Evolutionary conservation across 2,329 filamentous ascomycete genomes (phyloP).

Genomic region (Aureobasidium sp.): DNA sequence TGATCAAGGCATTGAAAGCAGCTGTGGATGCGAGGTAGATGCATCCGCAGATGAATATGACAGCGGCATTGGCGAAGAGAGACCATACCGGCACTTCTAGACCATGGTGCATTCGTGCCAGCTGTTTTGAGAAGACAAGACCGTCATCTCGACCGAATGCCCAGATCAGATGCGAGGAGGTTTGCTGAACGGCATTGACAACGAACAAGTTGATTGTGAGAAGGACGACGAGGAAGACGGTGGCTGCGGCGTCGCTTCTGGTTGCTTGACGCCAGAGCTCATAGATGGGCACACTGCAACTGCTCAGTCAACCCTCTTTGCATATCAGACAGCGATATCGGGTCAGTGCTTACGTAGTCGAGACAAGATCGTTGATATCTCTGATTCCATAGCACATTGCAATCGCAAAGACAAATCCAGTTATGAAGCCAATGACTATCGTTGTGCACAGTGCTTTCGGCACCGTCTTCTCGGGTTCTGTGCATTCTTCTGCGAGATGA

Average conservation of each 20-base stretch:
- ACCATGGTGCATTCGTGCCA: conserved; percentile 42
- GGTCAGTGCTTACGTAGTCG: conserved; percentile 1
- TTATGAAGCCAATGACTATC: conserved; percentile 43
- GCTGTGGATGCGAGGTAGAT: conserved; percentile 20
- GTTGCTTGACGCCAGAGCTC: conserved; percentile 15
- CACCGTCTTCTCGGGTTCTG: conserved; percentile 38
- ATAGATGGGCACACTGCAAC: conserved; percentile 10
- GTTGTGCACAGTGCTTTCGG: conserved; percentile 46
- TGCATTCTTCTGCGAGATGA: conserved; percentile 23
- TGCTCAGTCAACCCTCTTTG: no score
- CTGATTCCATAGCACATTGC: conserved; percentile 45
- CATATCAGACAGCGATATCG: no score
- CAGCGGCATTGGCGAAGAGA: conserved; percentile 43
- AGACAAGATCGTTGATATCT: conserved; percentile 30
- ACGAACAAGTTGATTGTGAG: conserved; percentile 2
- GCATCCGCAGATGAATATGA: conserved; percentile 35
- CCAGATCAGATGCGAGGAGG: conserved; percentile 38
- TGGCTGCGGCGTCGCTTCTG: conserved; percentile 3
- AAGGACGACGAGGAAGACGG: background rate
- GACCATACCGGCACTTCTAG: conserved; percentile 51
- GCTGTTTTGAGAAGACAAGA: conserved; percentile 45
- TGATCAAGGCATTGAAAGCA: conserved; percentile 21
- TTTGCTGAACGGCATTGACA: conserved; percentile 22
- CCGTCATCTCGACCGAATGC: conserved; percentile 50
- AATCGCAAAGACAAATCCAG: conserved; percentile 42